Evolutionary conservation across 2,329 filamentous ascomycete genomes (phyloP), one percentile per base, ranked within the genome.

Genomic region (Cordyceps javanica): DNA sequence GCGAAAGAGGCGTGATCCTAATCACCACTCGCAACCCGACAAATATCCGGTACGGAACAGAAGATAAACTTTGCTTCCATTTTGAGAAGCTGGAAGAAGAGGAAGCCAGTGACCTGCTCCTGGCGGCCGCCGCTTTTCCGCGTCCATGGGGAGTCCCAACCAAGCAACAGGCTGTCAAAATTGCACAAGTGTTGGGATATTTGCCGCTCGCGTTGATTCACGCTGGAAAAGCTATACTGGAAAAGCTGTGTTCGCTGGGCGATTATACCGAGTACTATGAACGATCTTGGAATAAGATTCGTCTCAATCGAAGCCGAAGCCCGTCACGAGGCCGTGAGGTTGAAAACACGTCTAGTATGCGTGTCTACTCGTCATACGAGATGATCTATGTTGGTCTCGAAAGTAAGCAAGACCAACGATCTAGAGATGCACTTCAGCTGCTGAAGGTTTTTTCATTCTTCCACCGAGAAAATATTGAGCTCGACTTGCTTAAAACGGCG

Each of bases 181-280:
- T 61, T 16, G 50, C 58, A 7, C 50, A 55, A 32, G 42, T 51
- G 5, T 46, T 60, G 14, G 58, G 58, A 16, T 53, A 42, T 25
- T 36, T 61, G 3, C 55, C 58, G 9, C 41, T 61, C 13, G 60
- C 60, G 7, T 49, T 61, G 25, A 42, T 61, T 23, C 60, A 61
- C 10, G 60, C 58, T n/a, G 60, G 55, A 6, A 53, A 53, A 2
- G 58, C 58, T 13, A 60, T 61, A 32, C 26, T 51, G 19, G 53
- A 59, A 28, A 30, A 42, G 5, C 36, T 61, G 3, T 61, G 60
- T 38, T 49, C 45, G 5, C 34, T 61, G 36, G 32, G 34, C 5
- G 53, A 58, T 23, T 61, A 55, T 42, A 32, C 54, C 4, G 50
- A 49, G 7, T 61, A 44, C 21, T 61, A 55, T 44, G 26, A 48